Evolutionary conservation across 768 basidiomycete genomes (phyloP), one percentile per base, ranked within the genome.

Genomic region (Suillus cothurnatus): DNA sequence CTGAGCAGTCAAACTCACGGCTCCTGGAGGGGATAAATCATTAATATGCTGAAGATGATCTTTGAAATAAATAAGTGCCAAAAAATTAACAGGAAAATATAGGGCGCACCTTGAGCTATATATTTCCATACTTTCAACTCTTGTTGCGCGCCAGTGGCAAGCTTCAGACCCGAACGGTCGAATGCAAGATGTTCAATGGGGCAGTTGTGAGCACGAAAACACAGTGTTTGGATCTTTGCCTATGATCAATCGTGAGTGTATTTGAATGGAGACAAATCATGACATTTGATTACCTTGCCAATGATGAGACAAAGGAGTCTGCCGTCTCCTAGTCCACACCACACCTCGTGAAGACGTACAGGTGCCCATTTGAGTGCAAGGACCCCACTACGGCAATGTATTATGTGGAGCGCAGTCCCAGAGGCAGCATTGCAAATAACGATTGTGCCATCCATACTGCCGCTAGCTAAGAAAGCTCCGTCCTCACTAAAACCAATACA

Each of bases 311-410:
- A 62, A 55, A 62, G 61, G 32, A 62, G 26, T 52, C 49, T 50
- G 23, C 61, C 61, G 31, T 62, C 49, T 17, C 49, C 49, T 31
- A 62, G 23, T 31, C 61, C 61, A 62, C 61, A 56, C 61, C 61
- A 62, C 4, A 62, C 28, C 21, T 62, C 49, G 23, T 62, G 61
- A 28, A 28, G 41, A 12, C 61, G 31, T 32, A 23, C 17, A 19
- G n/a, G 49, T 23, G 49, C 49, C 61, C 61, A 62, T 32, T 32
- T 32, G 26, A 62, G 61, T 21, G 61, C 57, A 52, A 62, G 61
- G 39, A 62, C 61, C 26, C 45, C 31, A 21, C 31, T 52, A 4
- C 45, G 31, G 31, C 61, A 52, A 15, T 47, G 49, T 28, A 62
- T 62, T 32, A 62, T 31, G 21, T 62, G 61, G 1, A 62, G 41